These are phyloP conservation scores for Trichoderma guizhouense DNA, from an alignment of 2,329 filamentous ascomycete genomes.

Conservation along the genomic window DNA sequence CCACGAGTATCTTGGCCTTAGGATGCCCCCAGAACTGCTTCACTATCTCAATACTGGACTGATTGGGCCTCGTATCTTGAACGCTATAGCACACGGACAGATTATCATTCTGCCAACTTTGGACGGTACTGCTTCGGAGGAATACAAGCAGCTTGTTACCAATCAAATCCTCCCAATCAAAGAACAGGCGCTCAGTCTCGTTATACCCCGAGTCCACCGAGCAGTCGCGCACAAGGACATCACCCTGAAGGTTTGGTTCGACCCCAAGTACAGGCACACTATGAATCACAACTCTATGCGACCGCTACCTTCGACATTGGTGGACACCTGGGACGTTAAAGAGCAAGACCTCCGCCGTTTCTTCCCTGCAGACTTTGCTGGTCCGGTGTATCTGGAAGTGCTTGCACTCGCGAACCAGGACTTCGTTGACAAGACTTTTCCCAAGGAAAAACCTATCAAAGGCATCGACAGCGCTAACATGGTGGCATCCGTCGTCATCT, in stretches of 20 bases:
- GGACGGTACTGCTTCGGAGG: conserved; percentile 73
- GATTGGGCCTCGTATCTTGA: conserved; percentile 73
- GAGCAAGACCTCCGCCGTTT: conserved; percentile 51
- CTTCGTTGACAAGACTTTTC: conserved; percentile 67
- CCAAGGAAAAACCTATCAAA: conserved; percentile 54
- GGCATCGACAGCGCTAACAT: conserved; percentile 66
- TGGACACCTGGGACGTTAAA: conserved; percentile 69
- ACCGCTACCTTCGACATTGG: conserved; percentile 46
- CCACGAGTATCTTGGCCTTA: conserved; percentile 85
- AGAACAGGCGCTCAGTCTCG: conserved; percentile 71
- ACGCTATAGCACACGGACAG: conserved; percentile 77
- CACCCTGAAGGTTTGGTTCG: conserved; percentile 79
- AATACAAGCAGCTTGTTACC: conserved; percentile 78
- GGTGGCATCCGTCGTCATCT: conserved; percentile 69
- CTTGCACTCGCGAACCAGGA: conserved; percentile 64
- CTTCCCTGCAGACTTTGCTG: conserved; percentile 41
- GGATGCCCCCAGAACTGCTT: conserved; percentile 84
- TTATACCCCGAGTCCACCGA: conserved; percentile 76
- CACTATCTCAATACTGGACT: conserved; percentile 84
- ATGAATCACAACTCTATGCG: conserved; percentile 57
- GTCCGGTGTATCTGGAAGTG: conserved; percentile 56
- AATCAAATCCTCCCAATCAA: conserved; percentile 70
- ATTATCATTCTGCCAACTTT: conserved; percentile 78
- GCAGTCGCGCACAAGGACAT: conserved; percentile 81
- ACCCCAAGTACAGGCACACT: conserved; percentile 62